These are phyloP conservation scores for Begonia loranthoides DNA, from an alignment of 306 rosid species.

Conservation along the genomic window DNA sequence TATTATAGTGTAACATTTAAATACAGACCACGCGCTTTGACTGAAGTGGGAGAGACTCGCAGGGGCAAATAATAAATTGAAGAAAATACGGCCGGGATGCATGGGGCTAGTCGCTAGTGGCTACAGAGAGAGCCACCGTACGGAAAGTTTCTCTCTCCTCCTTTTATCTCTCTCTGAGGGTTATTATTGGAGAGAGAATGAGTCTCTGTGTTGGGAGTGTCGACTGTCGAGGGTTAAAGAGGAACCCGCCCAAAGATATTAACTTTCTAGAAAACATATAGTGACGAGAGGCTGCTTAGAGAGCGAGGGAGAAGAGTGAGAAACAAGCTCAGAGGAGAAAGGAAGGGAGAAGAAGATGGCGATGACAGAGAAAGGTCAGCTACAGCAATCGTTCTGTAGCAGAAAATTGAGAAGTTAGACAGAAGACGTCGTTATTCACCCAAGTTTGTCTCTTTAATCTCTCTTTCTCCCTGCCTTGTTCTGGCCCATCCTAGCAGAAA, in stretches of 20 bases:
- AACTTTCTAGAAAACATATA: conserved; percentile 30
- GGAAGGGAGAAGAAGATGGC: conserved; percentile 8
- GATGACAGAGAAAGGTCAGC: conserved; percentile 18
- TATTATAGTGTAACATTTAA: no score
- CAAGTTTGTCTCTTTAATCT: conserved; percentile 18
- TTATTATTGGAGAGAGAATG: conserved; percentile 68
- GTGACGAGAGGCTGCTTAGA: conserved; percentile 2
- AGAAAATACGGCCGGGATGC: no score
- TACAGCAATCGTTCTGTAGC: background rate
- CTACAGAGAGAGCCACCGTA: no score
- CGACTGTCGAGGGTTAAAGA: background rate
- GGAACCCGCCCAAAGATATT: conserved; percentile 28
- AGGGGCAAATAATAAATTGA: no score
- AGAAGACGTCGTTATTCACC: conserved; percentile 46
- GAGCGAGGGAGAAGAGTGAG: background rate
- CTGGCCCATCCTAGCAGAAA: background rate
- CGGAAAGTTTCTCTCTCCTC: background rate
- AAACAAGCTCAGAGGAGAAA: conserved; percentile 1
- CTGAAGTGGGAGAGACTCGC: no score
- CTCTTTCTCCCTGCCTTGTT: background rate
- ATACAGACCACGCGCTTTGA: no score
- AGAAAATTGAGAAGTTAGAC: conserved; percentile 4
- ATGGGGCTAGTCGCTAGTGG: no score
- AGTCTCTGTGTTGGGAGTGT: background rate
- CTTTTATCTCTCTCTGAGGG: conserved; percentile 5